A percentile compares a stretch with the other conserved stretches of the same genome.
Conservation (phyloP, 176 grass and related monocot species). For the Oryza meridionalis region DNA sequence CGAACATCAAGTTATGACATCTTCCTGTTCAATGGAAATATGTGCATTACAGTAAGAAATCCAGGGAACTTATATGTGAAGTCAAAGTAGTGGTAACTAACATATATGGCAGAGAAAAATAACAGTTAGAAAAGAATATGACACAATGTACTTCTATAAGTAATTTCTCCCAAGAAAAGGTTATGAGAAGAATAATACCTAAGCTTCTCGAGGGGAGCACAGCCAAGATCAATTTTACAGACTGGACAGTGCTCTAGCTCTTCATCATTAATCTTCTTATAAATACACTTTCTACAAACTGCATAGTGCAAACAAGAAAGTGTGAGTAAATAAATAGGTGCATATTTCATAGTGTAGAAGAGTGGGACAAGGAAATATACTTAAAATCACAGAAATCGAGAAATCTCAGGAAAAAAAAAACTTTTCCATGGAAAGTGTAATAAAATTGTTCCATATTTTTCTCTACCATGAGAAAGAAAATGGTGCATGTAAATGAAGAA, state of each 20-base stretch:
- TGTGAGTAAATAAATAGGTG: conserved; percentile 14
- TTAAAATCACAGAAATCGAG: neutral
- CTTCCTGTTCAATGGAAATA: conserved; percentile 25
- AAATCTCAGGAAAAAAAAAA: neutral
- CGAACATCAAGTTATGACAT: conserved; percentile 9
- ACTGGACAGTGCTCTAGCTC: conserved; percentile 72
- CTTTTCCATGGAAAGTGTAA: conserved; percentile 7
- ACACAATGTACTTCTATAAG: no score
- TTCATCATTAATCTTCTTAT: conserved; percentile 70
- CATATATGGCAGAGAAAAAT: conserved; percentile 19
- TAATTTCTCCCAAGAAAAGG: neutral
- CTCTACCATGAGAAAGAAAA: conserved; percentile 22
- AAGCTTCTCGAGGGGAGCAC: conserved; percentile 66
- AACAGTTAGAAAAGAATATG: conserved; percentile 29
- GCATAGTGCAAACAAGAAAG: conserved; percentile 41
- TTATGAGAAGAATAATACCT: conserved; percentile 63
- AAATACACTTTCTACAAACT: conserved; percentile 95
- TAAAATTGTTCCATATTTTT: conserved; percentile 12
- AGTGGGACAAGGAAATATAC: neutral
- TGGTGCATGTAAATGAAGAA: conserved; percentile 31
- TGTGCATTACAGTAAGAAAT: conserved; percentile 27
- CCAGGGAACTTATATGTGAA: conserved; percentile 16
- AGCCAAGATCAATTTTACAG: conserved; percentile 79
- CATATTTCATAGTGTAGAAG: conserved; percentile 19
- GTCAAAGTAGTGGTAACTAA: conserved; percentile 26